Base-by-base conservation (phyloP, 2,329 filamentous ascomycete genomes). In the Cladosporium sp. region DNA sequence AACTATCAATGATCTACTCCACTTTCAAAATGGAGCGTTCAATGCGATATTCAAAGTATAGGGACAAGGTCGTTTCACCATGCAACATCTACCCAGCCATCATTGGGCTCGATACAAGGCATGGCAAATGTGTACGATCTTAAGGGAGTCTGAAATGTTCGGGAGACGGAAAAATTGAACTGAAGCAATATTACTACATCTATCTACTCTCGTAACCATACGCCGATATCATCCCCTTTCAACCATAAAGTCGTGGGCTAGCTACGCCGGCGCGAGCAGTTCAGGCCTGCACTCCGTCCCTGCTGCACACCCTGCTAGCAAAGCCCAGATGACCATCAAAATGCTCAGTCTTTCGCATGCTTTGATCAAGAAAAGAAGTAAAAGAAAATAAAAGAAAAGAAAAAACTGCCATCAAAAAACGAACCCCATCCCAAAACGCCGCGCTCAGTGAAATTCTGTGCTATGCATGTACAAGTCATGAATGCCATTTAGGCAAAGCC, bases 401-500 rank as follows among this genome's bases (percentile, higher is more conserved):
- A 24, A 27, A 27, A 37, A 22, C 24, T 15, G 20, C 32, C 11
- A 13, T 27, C 20, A 19, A 19, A 47, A 20, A 19, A 9, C n/a
- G 9, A 9, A 38, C 20, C 18, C 17, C 20, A 18, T 24, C 17
- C 44, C 45, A 48, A 32, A 44, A 48, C 45, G 45, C 45, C 45
- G 37, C 45, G 45, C 45, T 48, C 45, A 48, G 27, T 41, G 24
- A 32, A 39, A 13, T 41, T 32, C 37, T 41, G 45, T 41, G 45
- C 37, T 48, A 48, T 48, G 45, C 45, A 48, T 48, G 45, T 48
- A 48, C 45, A 41, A 32, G 29, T 17, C 13, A 38, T 12, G 36
- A 30, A 30, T 27, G 3, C 30, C 11, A 36, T 34, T 54, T 86
- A 97, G 62, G 93, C 92, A 71, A 99, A 97, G 55, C 93, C 93